phyloP scores from a whole-genome alignment of 495 filamentous ascomycete genomes.

The Filosporella fistucella region DNA sequence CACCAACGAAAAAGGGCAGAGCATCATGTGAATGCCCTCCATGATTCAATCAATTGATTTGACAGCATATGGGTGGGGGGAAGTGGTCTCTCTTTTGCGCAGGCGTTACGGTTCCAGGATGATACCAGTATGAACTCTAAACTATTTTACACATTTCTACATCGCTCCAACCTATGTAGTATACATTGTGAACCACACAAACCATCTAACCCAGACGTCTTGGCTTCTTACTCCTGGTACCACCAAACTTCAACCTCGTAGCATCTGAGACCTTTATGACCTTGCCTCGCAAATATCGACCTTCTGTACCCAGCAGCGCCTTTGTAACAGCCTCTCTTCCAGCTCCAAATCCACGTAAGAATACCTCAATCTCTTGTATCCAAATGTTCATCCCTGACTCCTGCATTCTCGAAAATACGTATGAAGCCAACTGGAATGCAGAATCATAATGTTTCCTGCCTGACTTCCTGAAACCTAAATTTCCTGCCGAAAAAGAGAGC shows the following conservation, averaged over 20 bases:
- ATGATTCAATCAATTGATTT: no score
- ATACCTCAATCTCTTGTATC: constrained; percentile 67
- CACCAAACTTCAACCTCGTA: constrained; percentile 92
- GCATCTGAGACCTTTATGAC: constrained; percentile 74
- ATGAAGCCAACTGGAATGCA: constrained; percentile 83
- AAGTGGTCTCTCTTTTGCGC: not conserved
- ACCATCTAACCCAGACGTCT: constrained; percentile 70
- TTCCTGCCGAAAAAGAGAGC: constrained; percentile 71
- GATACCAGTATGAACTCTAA: constrained; percentile 18
- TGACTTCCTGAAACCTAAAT: constrained; percentile 81
- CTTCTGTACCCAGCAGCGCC: constrained; percentile 81
- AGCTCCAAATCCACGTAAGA: constrained; percentile 75
- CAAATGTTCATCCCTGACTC: constrained; percentile 59
- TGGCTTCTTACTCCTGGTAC: constrained; percentile 74
- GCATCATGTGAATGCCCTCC: constrained; percentile 4
- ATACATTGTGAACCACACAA: constrained; percentile 5
- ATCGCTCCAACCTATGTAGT: constrained; percentile 9
- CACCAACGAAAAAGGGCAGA: constrained; percentile 23
- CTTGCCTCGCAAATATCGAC: constrained; percentile 61
- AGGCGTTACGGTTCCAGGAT: constrained; percentile 18
- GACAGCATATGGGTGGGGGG: no score
- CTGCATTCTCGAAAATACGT: constrained; percentile 71
- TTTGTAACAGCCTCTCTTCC: constrained; percentile 88
- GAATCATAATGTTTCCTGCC: constrained; percentile 79
- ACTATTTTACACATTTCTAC: constrained; percentile 20